Base-by-base conservation (phyloP, 2,329 filamentous ascomycete species). In the Microcera coccophila region DNA sequence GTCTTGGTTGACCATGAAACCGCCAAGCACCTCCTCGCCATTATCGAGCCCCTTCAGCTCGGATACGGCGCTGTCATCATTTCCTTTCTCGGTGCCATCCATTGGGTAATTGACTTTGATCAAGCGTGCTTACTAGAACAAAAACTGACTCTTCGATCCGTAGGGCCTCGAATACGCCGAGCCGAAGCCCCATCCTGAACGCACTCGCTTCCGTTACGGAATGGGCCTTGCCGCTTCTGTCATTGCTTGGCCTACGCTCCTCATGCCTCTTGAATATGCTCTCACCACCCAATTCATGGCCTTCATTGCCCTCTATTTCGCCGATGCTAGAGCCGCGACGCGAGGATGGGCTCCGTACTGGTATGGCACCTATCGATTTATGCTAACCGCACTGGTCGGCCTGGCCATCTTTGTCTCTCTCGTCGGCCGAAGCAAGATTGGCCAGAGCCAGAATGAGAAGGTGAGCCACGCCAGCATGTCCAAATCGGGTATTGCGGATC, bases 41-140 rank as follows among this genome's bases (percentile, higher is more conserved):
- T 89, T 14, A 73, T 95, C 21, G 90, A 95, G 69, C 90, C 90
- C 11, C 70, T 96, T 40, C 91, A 96, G 67, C 78, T 96, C 41
- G 90, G 89, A 45, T 95, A 94, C 58, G 90, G 91, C 42, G 91
- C 90, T 36, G 81, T 94, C 44, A 93, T 95, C 58, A 86, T 95
- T 57, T 95, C 90, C 20, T 96, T 95, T 74, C 79, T 96, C 2
- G 91, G 91, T 34, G 90, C 90, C 24, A 83, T 95, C 58, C 91
- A 96, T 67, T 96, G 79, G 91, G 86, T 71, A 55, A 5, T 39
- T 18, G 5, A 0, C n/a, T 18, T 15, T 8, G 3, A 1, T n/a
- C n/a, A n/a, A n/a, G n/a, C n/a, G n/a, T n/a, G n/a, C n/a, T n/a
- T n/a, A n/a, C n/a, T n/a, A n/a, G n/a, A n/a, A n/a, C n/a, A 21